These are phyloP conservation scores for Drosera spatulata DNA, from an alignment of 179 eudicot species.

Conservation along the genomic window DNA sequence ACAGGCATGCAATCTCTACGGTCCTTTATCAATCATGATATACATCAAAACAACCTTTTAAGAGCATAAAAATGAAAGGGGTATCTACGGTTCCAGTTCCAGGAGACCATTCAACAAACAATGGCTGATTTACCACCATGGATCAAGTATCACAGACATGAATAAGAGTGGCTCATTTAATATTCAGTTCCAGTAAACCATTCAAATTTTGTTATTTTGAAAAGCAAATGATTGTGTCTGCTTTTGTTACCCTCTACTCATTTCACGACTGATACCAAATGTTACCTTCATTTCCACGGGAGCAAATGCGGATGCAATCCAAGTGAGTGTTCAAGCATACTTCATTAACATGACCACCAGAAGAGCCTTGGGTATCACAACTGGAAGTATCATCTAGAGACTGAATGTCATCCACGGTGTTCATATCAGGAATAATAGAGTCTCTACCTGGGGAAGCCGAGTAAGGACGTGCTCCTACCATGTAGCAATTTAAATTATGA, in stretches of 20 bases:
- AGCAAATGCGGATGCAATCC: constrained; percentile 54
- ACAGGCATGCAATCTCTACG: too few species aligned
- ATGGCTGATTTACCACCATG: too few species aligned
- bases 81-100: too few species aligned
- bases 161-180: too few species aligned
- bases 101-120: too few species aligned
- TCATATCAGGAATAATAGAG: constrained; percentile 23
- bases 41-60: too few species aligned
- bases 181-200: too few species aligned
- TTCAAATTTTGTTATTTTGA: too few species aligned
- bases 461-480: constrained; percentile 33
- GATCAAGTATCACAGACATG: too few species aligned
- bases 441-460: constrained; percentile 31
- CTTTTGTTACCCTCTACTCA: not conserved
- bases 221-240: not conserved
- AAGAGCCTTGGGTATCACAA: constrained; percentile 24
- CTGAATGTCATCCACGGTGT: constrained; percentile 25
- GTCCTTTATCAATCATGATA: too few species aligned
- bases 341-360: constrained; percentile 25
- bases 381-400: constrained; percentile 21
- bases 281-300: constrained; percentile 70
- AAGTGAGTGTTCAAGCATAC: constrained; percentile 13
- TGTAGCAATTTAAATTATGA: constrained; percentile 22
- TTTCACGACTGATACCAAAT: not conserved
- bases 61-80: too few species aligned